Conservation (phyloP, 192 early-diverging fungal species). For the Funneliformis geosporum region DNA sequence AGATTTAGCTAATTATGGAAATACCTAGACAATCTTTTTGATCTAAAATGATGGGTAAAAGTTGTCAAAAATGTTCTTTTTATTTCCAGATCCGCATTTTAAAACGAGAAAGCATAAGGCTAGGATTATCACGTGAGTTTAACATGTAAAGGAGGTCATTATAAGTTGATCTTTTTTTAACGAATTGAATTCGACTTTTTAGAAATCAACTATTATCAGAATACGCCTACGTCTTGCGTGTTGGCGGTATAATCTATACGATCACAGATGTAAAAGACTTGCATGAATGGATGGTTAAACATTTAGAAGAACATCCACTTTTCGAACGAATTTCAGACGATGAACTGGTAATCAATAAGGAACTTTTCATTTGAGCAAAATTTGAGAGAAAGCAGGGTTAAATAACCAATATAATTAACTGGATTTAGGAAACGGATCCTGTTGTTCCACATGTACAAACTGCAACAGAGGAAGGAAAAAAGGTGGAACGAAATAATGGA, state of each 20-base stretch:
- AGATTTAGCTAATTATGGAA: not conserved
- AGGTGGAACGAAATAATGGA: conserved; percentile 95
- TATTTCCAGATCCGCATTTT: conserved; percentile 99
- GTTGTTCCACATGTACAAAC: conserved; percentile 79
- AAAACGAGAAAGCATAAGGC: conserved; percentile 99
- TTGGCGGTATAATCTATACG: conserved; percentile 92
- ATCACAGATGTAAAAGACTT: conserved; percentile 94
- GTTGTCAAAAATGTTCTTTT: conserved; percentile 95
- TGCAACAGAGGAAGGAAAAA: conserved; percentile 98
- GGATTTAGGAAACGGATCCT: conserved; percentile 69
- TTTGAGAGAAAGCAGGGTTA: not conserved
- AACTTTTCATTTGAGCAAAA: not conserved
- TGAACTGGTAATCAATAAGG: conserved; percentile 54
- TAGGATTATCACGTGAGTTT: conserved; percentile 80
- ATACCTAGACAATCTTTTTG: not conserved
- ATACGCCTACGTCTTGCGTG: conserved; percentile 92
- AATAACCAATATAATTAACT: conserved; percentile 7
- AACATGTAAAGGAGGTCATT: not conserved
- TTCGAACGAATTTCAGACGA: conserved; percentile 84
- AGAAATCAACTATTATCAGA: conserved; percentile 75
- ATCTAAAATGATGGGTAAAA: conserved; percentile 33
- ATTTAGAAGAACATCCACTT: conserved; percentile 90
- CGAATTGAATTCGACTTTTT: not conserved
- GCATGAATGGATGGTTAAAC: conserved; percentile 94
- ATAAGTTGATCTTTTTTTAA: not conserved